Conservation (phyloP, 495 filamentous ascomycete species). For the Daldinia vernicosa region DNA sequence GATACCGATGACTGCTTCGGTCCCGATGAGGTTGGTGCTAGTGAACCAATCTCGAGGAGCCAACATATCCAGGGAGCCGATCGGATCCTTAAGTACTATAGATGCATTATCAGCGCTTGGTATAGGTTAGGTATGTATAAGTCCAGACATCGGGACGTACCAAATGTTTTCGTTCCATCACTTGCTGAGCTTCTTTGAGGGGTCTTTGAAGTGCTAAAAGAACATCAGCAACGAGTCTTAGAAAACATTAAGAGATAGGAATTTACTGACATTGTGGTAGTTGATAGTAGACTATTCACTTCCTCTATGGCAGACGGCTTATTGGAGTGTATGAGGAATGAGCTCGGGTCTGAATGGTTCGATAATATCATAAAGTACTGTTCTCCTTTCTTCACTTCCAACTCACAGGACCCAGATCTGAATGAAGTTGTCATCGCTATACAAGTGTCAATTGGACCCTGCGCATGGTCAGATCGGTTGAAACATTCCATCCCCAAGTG, state of each 20-base stretch:
- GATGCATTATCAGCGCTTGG: background rate
- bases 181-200: background rate
- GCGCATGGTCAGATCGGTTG: background rate
- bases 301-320: background rate
- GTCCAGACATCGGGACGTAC: background rate
- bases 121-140: background rate
- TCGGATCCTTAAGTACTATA: background rate
- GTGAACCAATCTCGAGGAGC: background rate
- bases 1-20: background rate
- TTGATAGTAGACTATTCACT: background rate
- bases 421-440: background rate
- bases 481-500: background rate
- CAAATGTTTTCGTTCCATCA: background rate
- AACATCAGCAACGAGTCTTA: background rate
- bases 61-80: background rate
- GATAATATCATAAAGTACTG: background rate
- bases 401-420: background rate
- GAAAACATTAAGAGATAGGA: background rate
- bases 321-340: background rate
- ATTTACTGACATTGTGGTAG: background rate
- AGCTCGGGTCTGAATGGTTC: background rate
- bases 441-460: background rate
- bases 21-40: background rate
- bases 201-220: background rate
- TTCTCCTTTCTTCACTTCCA: background rate